Conservation (phyloP, 1,284 basidiomycete species). For the Sanguinoderma infundibulare region DNA sequence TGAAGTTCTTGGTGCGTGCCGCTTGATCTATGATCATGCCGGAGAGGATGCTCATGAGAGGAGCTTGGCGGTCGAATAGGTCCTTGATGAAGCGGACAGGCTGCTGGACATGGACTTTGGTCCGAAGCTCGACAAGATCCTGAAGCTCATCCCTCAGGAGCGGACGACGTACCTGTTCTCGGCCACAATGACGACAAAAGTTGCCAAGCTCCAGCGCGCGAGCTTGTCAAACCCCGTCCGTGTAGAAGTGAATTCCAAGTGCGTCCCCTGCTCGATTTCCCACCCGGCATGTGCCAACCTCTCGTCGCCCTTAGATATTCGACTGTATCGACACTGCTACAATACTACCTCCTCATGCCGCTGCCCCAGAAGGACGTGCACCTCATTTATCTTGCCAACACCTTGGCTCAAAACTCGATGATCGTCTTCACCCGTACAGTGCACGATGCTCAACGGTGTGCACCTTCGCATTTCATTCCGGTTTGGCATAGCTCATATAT, state of each 20-base stretch:
- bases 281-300: neutral
- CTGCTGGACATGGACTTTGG: constrained; percentile 98
- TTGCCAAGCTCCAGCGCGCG: constrained; percentile 97
- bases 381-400: constrained; percentile 90
- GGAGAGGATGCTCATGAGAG: neutral
- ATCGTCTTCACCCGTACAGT: constrained; percentile 98
- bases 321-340: constrained; percentile 93
- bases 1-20: constrained; percentile 86
- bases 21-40: neutral
- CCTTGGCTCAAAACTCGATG: constrained; percentile 90
- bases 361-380: constrained; percentile 93
- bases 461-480: constrained; percentile 1
- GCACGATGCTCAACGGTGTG: constrained; percentile 86
- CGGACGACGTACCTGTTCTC: constrained; percentile 97
- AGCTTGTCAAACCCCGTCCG: constrained; percentile 94
- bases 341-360: constrained; percentile 96
- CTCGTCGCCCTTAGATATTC: constrained; percentile 74
- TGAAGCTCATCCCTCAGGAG: constrained; percentile 95
- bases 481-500: neutral
- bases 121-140: constrained; percentile 95
- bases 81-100: constrained; percentile 97
- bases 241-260: constrained; percentile 95
- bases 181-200: constrained; percentile 99
- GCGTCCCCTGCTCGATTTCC: constrained; percentile 33
- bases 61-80: constrained; percentile 49